These are phyloP conservation scores for Boechera divaricarpa DNA, from an alignment of 345 rosid genomes.

Conservation along the genomic window DNA sequence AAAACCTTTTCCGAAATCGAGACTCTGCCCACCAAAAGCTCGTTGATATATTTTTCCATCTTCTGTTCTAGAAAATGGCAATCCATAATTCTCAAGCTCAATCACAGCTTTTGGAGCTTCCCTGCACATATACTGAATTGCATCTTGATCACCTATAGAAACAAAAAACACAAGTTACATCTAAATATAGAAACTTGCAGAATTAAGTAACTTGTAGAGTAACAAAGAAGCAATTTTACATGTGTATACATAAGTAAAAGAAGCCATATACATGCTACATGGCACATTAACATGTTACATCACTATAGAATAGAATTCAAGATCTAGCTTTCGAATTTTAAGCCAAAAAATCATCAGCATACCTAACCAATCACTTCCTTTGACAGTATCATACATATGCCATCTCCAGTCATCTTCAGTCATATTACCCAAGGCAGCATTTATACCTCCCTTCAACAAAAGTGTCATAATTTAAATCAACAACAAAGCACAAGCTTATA, in stretches of 20 bases:
- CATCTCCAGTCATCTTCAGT: constrained; percentile 96
- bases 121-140: constrained; percentile 96
- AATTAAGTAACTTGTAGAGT: neutral
- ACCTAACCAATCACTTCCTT: constrained; percentile 99
- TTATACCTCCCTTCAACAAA: constrained; percentile 80
- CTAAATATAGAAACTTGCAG: neutral
- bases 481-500: neutral
- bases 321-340: neutral
- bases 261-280: neutral
- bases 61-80: constrained; percentile 95
- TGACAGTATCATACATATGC: constrained; percentile 99
- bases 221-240: neutral
- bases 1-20: constrained; percentile 90
- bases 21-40: constrained; percentile 98
- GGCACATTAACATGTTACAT: neutral
- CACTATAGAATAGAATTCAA: neutral
- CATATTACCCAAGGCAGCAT: constrained; percentile 97
- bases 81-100: constrained; percentile 93
- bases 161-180: constrained; percentile 9
- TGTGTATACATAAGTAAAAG: neutral
- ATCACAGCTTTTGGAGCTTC: constrained; percentile 99
- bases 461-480: neutral
- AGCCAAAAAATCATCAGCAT: constrained; percentile 21
- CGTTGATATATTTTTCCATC: constrained; percentile 98
- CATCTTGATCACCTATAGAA: constrained; percentile 91